Conservation (phyloP, 2,329 filamentous ascomycete species). For the Alternaria consortialis region DNA sequence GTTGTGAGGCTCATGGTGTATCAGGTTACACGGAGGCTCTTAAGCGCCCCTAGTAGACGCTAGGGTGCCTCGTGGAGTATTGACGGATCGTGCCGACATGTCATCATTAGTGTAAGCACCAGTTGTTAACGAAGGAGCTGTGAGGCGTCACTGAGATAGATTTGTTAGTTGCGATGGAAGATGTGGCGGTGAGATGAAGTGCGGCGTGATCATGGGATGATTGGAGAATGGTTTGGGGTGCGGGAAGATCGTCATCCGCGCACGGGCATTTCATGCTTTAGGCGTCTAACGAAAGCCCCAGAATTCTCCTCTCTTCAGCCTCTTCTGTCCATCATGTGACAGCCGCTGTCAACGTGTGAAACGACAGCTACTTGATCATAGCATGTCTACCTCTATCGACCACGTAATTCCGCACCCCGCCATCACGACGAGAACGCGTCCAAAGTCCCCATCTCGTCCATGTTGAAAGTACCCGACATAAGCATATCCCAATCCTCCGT, state of each 20-base stretch:
- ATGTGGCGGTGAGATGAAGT: constrained; percentile 14
- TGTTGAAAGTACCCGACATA: constrained; percentile 27
- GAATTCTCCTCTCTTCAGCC: neutral
- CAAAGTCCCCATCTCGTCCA: constrained; percentile 13
- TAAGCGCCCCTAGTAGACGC: constrained; percentile 34
- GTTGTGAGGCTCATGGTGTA: constrained; percentile 39
- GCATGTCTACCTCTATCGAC: neutral
- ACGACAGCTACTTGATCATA: neutral
- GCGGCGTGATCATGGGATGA: constrained; percentile 2
- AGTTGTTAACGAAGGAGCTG: constrained; percentile 13
- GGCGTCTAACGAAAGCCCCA: constrained; percentile 11
- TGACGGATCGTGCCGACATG: constrained; percentile 5
- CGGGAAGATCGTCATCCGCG: constrained; percentile 25
- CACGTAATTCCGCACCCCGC: neutral
- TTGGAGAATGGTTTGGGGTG: constrained; percentile 12
- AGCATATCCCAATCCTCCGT: constrained; percentile 30
- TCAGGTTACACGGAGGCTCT: constrained; percentile 33
- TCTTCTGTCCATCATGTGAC: constrained; percentile 1
- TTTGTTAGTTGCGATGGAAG: constrained; percentile 4
- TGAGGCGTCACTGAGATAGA: constrained; percentile 9
- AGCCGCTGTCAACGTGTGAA: constrained; percentile 15
- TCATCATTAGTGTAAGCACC: constrained; percentile 11
- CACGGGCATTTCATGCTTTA: constrained; percentile 20
- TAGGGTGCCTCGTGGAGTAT: constrained; percentile 6
- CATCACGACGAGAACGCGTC: constrained; percentile 10